A percentile compares a stretch with the other conserved stretches of the same genome.
Conservation (phyloP, 495 filamentous ascomycete genomes). For the Bryoglossum gracile region DNA sequence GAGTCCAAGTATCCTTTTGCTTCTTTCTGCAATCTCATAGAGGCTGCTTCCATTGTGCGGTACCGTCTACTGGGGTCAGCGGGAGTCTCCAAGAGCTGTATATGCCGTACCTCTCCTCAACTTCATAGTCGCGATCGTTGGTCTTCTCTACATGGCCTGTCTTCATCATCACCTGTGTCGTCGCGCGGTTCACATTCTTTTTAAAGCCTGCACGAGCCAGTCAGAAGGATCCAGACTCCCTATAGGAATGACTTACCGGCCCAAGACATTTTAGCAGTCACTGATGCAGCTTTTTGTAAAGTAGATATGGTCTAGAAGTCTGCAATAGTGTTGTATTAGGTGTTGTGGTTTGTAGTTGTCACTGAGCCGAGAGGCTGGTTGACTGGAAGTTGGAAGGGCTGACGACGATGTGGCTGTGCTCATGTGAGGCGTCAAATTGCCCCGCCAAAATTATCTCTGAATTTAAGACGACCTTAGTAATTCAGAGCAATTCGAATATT, state of each 20-base stretch:
- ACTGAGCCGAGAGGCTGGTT: too few relatives aligned
- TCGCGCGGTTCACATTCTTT: slow-evolving; percentile 97
- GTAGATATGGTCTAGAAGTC: too few relatives aligned
- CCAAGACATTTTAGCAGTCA: slow-evolving; percentile 26
- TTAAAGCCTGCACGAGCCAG: slow-evolving; percentile 69
- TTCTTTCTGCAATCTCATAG: slow-evolving; percentile 88
- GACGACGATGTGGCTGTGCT: neutral
- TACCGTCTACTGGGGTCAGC: slow-evolving; percentile 59
- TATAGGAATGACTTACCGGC: slow-evolving; percentile 18
- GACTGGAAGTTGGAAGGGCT: neutral
- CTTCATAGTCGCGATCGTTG: slow-evolving; percentile 96
- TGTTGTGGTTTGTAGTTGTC: too few relatives aligned
- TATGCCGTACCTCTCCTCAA: slow-evolving; percentile 73
- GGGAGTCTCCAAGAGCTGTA: neutral
- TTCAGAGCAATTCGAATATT: too few relatives aligned
- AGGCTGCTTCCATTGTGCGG: slow-evolving; percentile 91
- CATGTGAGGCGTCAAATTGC: neutral
- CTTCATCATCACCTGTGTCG: slow-evolving; percentile 99
- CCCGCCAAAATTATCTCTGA: neutral
- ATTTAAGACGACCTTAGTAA: too few relatives aligned
- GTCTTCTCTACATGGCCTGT: slow-evolving; percentile 97
- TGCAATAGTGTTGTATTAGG: too few relatives aligned
- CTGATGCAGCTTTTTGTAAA: too few relatives aligned
- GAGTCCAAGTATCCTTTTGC: slow-evolving; percentile 96
- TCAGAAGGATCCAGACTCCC: neutral